phyloP scores from a whole-genome alignment of 1,284 basidiomycete species.

The Spongispora temasekensis region DNA sequence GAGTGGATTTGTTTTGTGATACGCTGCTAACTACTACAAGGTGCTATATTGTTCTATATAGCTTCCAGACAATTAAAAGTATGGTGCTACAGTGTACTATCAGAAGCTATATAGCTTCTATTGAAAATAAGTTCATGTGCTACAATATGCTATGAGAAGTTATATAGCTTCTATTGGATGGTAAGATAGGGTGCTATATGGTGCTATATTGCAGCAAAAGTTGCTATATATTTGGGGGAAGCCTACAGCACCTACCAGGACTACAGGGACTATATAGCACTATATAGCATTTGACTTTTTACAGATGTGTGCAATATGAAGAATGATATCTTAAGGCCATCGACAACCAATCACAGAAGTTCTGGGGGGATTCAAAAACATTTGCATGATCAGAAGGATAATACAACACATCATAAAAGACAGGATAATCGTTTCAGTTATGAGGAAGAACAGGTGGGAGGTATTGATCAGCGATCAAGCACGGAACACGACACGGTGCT shows the following conservation, averaged over 20 bases:
- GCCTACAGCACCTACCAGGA: not conserved
- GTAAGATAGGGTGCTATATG: not conserved
- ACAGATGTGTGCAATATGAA: not conserved
- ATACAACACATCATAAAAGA: not conserved
- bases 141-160: not conserved
- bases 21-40: not conserved
- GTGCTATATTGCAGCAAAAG: not conserved
- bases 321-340: not conserved
- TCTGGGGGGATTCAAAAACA: not conserved
- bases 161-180: not conserved
- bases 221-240: not conserved
- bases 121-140: not conserved
- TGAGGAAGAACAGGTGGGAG: slow-evolving; percentile 5
- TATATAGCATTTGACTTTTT: not conserved
- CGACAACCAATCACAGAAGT: not conserved
- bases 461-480: too few species aligned
- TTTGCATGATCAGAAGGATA: too few species aligned
- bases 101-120: not conserved
- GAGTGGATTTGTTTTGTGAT: not conserved
- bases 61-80: not conserved
- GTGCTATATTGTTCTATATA: not conserved
- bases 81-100: not conserved
- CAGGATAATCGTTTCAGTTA: not conserved
- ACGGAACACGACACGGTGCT: too few species aligned
- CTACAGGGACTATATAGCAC: not conserved